These are phyloP conservation scores for Ganoderma lingzhi DNA, from an alignment of 1,284 basidiomycete species.

Conservation along the genomic window DNA sequence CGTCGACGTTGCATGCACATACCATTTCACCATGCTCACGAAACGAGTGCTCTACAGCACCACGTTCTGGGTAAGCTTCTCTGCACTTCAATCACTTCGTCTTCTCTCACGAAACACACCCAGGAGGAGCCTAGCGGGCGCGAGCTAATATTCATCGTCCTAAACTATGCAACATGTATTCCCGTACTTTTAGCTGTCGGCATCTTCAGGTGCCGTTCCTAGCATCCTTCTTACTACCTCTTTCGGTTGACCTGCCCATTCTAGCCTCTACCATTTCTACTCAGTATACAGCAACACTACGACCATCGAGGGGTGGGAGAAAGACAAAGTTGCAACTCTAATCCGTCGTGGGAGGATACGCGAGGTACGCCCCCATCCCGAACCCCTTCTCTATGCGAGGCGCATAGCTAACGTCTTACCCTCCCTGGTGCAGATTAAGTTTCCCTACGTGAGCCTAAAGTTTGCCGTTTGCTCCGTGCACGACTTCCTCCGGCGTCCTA, in stretches of 20 bases:
- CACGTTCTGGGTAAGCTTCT: slow-evolving; percentile 60
- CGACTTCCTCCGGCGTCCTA: slow-evolving; percentile 11
- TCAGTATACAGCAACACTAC: slow-evolving; percentile 87
- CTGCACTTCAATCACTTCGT: neutral
- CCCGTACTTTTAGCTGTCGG: slow-evolving; percentile 91
- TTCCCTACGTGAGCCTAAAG: slow-evolving; percentile 81
- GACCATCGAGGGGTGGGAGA: slow-evolving; percentile 98
- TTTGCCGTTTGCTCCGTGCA: neutral
- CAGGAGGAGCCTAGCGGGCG: slow-evolving; percentile 75
- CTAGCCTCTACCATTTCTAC: slow-evolving; percentile 83
- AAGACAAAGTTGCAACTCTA: slow-evolving; percentile 91
- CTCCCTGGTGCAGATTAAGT: slow-evolving; percentile 70
- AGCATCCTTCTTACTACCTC: neutral
- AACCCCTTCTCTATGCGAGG: neutral
- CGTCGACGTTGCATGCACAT: slow-evolving; percentile 88
- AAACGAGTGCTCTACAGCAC: slow-evolving; percentile 61
- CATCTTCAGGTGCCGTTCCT: slow-evolving; percentile 70
- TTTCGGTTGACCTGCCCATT: slow-evolving; percentile 1
- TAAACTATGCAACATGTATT: slow-evolving; percentile 88
- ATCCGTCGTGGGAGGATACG: slow-evolving; percentile 87
- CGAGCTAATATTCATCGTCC: slow-evolving; percentile 85
- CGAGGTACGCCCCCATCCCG: slow-evolving; percentile 61
- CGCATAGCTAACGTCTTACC: neutral
- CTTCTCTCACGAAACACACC: slow-evolving; percentile 11
- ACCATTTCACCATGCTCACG: slow-evolving; percentile 84